Evolutionary conservation across 2,329 filamentous ascomycete genomes (phyloP).

Genomic region (Nannizzia gypsea): DNA sequence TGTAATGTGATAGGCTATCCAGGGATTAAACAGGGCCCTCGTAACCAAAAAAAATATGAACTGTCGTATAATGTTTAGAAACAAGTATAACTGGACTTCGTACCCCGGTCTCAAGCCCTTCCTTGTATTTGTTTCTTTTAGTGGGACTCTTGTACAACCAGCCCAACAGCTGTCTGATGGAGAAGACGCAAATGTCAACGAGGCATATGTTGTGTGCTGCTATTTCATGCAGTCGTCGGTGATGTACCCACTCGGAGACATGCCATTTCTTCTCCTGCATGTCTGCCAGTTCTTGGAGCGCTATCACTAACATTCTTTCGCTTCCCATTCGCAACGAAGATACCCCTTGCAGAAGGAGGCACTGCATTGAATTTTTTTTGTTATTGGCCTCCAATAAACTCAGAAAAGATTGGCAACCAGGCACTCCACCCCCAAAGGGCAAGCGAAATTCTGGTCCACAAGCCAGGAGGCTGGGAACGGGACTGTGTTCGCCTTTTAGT

Average conservation of each 20-base stretch:
- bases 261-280: background rate
- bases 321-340: background rate
- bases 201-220: background rate
- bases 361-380: no score
- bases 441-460: no score
- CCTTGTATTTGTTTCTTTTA: background rate
- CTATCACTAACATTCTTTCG: background rate
- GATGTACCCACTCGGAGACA: background rate
- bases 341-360: background rate
- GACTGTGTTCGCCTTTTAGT: no score
- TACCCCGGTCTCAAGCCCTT: background rate
- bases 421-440: no score
- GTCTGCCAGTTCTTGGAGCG: background rate
- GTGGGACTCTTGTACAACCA: background rate
- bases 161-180: background rate
- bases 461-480: no score
- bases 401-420: no score
- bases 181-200: background rate
- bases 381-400: no score
- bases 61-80: background rate
- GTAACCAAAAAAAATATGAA: background rate
- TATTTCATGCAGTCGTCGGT: background rate
- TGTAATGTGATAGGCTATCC: no score
- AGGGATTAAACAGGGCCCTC: no score
- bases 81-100: background rate